Evolutionary conservation across 1,284 basidiomycete genomes (phyloP).

Genomic region (Pseudozyma flocculosa): DNA sequence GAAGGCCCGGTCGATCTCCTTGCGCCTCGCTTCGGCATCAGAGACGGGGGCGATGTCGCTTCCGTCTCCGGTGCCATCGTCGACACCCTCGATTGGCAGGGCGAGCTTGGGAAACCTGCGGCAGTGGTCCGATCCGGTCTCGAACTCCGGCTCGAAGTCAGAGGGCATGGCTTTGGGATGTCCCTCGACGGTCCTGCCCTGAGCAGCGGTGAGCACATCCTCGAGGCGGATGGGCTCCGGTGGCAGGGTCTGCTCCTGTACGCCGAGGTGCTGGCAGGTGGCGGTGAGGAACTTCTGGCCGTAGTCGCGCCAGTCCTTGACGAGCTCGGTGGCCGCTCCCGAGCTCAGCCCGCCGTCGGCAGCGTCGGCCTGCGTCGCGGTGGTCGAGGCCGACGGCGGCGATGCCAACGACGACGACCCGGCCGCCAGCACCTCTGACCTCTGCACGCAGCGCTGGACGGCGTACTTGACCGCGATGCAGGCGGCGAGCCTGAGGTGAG

Average conservation of each 20-base stretch:
- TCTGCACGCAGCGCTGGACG: constrained; percentile 23
- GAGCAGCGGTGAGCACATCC: constrained; percentile 26
- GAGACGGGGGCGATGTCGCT: no score
- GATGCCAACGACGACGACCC: neutral
- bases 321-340: neutral
- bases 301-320: constrained; percentile 39
- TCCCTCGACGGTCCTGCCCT: constrained; percentile 9
- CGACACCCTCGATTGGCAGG: constrained; percentile 31
- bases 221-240: constrained; percentile 39
- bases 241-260: constrained; percentile 32
- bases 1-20: constrained; percentile 1
- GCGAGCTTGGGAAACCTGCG: constrained; percentile 27
- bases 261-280: constrained; percentile 50
- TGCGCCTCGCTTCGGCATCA: neutral
- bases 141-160: constrained; percentile 23
- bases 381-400: neutral
- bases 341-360: neutral
- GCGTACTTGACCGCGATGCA: constrained; percentile 51
- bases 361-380: neutral
- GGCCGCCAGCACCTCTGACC: constrained; percentile 10
- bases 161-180: constrained; percentile 10
- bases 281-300: constrained; percentile 45
- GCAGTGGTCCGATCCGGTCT: constrained; percentile 21
- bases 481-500: constrained; percentile 37
- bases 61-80: constrained; percentile 6